phyloP scores from a whole-genome alignment of 2,329 filamentous ascomycete species.

The Grosmannia huntii region DNA sequence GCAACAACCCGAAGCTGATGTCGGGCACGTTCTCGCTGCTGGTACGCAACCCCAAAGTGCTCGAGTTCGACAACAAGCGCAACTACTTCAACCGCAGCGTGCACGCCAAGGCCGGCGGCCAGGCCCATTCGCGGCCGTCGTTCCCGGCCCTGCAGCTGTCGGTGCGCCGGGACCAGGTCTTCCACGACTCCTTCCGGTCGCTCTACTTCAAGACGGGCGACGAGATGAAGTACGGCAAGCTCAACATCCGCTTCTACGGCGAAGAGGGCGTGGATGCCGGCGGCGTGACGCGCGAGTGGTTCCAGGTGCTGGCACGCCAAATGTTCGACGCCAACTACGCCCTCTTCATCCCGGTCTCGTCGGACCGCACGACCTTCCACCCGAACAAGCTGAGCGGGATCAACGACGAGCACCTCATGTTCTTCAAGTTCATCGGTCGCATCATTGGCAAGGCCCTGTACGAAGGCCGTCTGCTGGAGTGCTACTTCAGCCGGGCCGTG shows the following conservation, averaged over 20 bases:
- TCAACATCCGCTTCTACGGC: conserved; percentile 93
- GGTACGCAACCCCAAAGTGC: conserved; percentile 96
- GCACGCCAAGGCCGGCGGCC: conserved; percentile 52
- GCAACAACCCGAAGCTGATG: conserved; percentile 96
- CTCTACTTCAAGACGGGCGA: conserved; percentile 93
- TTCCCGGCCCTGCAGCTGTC: conserved; percentile 67
- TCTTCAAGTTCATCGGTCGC: conserved; percentile 98
- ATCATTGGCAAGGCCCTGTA: conserved; percentile 98
- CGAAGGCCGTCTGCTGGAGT: conserved; percentile 89
- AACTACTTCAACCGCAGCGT: conserved; percentile 96
- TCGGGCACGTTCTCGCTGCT: conserved; percentile 91
- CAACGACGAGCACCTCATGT: conserved; percentile 91
- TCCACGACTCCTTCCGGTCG: conserved; percentile 97
- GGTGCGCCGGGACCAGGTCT: conserved; percentile 87
- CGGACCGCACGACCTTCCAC: conserved; percentile 96
- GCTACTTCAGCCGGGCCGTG: conserved; percentile 96
- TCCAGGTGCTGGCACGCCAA: conserved; percentile 89
- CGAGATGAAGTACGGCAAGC: conserved; percentile 98
- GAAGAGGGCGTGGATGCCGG: conserved; percentile 97
- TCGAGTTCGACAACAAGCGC: conserved; percentile 98
- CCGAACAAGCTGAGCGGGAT: conserved; percentile 88
- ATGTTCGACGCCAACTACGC: conserved; percentile 99
- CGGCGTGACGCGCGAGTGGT: conserved; percentile 97
- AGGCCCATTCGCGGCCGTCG: conserved; percentile 49
- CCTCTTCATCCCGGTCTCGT: conserved; percentile 90